Percentiles rank a stretch among this genome's conserved stretches.
phyloP scores from a whole-genome alignment of 1,284 basidiomycete genomes.

The Acaromyces ingoldii region DNA sequence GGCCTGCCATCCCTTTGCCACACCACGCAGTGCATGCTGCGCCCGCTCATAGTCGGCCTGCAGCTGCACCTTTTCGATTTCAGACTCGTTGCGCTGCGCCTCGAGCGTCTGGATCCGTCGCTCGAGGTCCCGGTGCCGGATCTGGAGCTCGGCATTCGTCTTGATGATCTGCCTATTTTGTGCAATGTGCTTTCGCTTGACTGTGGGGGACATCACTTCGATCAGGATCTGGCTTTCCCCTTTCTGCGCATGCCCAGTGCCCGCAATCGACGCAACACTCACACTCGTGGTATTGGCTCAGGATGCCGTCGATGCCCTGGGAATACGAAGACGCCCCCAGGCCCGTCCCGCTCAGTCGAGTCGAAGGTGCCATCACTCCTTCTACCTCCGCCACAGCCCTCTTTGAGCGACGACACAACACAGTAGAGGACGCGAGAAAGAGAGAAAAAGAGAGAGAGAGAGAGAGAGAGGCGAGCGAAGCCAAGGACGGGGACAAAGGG shows the following conservation, averaged over 20 bases:
- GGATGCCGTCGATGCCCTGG: background rate
- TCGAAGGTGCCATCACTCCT: constrained; percentile 10
- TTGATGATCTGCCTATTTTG: constrained; percentile 50
- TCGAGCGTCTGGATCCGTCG: constrained; percentile 35
- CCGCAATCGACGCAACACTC: background rate
- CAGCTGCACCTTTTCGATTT: constrained; percentile 16
- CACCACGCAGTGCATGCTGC: constrained; percentile 26
- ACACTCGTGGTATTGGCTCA: background rate
- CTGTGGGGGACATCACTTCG: constrained; percentile 3
- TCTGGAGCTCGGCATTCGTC: constrained; percentile 33
- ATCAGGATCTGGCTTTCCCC: background rate
- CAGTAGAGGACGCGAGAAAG: too few species aligned
- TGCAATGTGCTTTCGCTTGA: constrained; percentile 47
- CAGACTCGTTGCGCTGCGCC: constrained; percentile 26
- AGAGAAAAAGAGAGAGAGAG: too few species aligned
- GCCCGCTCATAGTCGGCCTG: constrained; percentile 24
- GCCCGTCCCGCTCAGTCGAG: constrained; percentile 2
- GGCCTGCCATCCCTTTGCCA: constrained; percentile 36
- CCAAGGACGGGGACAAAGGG: too few species aligned
- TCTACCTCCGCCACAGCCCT: too few species aligned
- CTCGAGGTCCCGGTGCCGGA: constrained; percentile 45
- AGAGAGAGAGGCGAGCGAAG: too few species aligned
- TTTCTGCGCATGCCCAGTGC: background rate
- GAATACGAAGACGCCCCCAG: too few species aligned
- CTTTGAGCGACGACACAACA: too few species aligned